A percentile compares a stretch with the other conserved stretches of the same genome.
Conservation (phyloP, 768 basidiomycete genomes). For the Trametes cingulata region DNA sequence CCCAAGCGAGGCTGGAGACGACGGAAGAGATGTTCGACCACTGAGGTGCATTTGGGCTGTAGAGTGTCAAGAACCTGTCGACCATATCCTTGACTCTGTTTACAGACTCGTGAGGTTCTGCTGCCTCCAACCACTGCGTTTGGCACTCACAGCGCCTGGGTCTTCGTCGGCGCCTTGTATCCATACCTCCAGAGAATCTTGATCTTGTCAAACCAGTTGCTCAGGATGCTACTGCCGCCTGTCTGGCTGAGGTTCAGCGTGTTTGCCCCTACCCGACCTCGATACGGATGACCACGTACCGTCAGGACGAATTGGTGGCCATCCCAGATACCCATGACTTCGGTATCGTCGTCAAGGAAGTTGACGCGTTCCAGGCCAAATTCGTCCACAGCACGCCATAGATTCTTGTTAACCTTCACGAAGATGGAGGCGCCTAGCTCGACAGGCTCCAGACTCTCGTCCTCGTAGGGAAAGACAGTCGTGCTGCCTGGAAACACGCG, state of each 20-base stretch:
- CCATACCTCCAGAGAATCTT: slow-evolving; percentile 83
- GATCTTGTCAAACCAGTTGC: slow-evolving; percentile 68
- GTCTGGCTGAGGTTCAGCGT: slow-evolving; percentile 8
- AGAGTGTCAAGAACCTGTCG: slow-evolving; percentile 54
- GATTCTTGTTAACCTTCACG: slow-evolving; percentile 69
- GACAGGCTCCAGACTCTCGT: slow-evolving; percentile 56
- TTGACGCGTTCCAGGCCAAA: slow-evolving; percentile 65
- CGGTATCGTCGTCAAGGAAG: slow-evolving; percentile 50
- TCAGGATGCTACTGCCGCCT: slow-evolving; percentile 35
- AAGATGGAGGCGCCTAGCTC: slow-evolving; percentile 93
- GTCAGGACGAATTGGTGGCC: slow-evolving; percentile 68
- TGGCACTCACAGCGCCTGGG: slow-evolving; percentile 51
- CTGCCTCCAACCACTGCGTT: no score
- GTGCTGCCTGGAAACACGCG: slow-evolving; percentile 61
- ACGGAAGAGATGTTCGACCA: slow-evolving; percentile 67
- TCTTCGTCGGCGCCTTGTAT: slow-evolving; percentile 54
- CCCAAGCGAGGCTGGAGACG: slow-evolving; percentile 53
- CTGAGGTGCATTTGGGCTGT: slow-evolving; percentile 51
- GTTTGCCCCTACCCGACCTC: slow-evolving; percentile 18
- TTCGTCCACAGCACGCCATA: slow-evolving; percentile 74
- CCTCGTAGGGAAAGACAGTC: slow-evolving; percentile 69
- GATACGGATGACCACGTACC: slow-evolving; percentile 40
- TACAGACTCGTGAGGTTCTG: neutral
- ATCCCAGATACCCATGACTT: slow-evolving; percentile 76
- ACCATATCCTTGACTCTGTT: slow-evolving; percentile 58